Conservation (phyloP, 192 early-diverging fungal species). For the Glomus cerebriforme region DNA sequence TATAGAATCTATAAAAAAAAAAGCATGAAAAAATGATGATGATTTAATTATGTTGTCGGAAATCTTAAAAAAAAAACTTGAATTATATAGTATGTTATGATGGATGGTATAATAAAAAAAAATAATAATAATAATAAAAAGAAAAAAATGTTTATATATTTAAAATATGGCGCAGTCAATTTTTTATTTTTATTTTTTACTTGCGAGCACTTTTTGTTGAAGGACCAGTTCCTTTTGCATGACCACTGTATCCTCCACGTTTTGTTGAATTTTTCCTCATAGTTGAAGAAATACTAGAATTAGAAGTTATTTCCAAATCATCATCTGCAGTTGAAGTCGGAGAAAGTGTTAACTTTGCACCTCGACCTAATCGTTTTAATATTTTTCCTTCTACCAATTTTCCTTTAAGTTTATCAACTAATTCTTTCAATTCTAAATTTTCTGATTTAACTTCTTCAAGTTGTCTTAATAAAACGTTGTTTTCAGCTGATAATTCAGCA, state of each 20-base stretch:
- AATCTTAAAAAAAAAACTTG: background rate
- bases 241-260: conserved; percentile 17
- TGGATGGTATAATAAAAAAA: too few species aligned
- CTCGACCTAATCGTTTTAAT: conserved; percentile 49
- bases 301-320: background rate
- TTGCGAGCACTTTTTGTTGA: conserved; percentile 1
- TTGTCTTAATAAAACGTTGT: conserved; percentile 48
- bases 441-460: conserved; percentile 50
- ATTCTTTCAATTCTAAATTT: conserved; percentile 49
- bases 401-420: conserved; percentile 51
- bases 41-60: background rate
- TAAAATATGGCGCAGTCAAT: background rate
- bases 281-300: background rate
- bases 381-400: conserved; percentile 59
- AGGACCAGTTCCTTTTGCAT: conserved; percentile 15
- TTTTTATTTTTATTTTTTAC: background rate
- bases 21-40: background rate
- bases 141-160: too few species aligned
- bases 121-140: background rate
- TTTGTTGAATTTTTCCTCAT: background rate
- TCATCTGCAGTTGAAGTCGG: background rate
- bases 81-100: too few species aligned
- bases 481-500: conserved; percentile 44
- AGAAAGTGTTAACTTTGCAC: conserved; percentile 28
- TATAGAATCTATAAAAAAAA: background rate